Evolutionary conservation across 2,329 filamentous ascomycete genomes (phyloP).

Genomic region (Atkinsonella hypoxylon): DNA sequence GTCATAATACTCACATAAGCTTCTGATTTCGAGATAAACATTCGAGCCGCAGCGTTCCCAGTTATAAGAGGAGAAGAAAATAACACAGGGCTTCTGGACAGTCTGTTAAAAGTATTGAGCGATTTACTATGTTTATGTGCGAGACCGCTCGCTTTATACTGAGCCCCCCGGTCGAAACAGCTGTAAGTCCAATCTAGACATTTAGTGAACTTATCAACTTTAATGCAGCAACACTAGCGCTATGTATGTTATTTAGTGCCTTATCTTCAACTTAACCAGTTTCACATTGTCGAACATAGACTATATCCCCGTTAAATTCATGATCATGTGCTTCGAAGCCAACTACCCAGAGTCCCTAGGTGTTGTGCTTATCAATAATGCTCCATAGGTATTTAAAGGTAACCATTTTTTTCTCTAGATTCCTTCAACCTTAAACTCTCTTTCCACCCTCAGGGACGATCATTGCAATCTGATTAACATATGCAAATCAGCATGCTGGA

Average conservation of each 20-base stretch:
- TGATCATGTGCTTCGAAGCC: conserved; percentile 69
- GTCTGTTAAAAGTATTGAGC: conserved; percentile 21
- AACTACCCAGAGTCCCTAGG: conserved; percentile 66
- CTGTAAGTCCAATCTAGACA: conserved; percentile 2
- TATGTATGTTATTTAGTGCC: not conserved
- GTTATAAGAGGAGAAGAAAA: too few species aligned
- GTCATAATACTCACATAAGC: too few species aligned
- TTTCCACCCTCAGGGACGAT: not conserved
- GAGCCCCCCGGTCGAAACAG: conserved; percentile 10
- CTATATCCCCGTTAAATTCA: conserved; percentile 64
- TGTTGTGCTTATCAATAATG: conserved; percentile 60
- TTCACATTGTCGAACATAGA: conserved; percentile 66
- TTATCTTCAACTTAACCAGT: conserved; percentile 62
- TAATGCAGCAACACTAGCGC: too few species aligned
- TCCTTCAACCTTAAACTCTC: too few species aligned
- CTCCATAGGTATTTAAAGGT: conserved; percentile 57
- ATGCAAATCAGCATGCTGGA: conserved; percentile 29
- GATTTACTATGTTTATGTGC: conserved; percentile 26
- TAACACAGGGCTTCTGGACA: conserved; percentile 21
- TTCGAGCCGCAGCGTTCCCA: too few species aligned
- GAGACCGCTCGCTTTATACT: conserved; percentile 17
- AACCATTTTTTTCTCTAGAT: conserved; percentile 1
- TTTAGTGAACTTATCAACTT: too few species aligned
- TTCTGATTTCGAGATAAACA: too few species aligned
- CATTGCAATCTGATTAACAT: not conserved